Evolutionary conservation across 176 grass and related monocot species (phyloP), one percentile per base, ranked within the genome.

Genomic region (Juncus effusus): DNA sequence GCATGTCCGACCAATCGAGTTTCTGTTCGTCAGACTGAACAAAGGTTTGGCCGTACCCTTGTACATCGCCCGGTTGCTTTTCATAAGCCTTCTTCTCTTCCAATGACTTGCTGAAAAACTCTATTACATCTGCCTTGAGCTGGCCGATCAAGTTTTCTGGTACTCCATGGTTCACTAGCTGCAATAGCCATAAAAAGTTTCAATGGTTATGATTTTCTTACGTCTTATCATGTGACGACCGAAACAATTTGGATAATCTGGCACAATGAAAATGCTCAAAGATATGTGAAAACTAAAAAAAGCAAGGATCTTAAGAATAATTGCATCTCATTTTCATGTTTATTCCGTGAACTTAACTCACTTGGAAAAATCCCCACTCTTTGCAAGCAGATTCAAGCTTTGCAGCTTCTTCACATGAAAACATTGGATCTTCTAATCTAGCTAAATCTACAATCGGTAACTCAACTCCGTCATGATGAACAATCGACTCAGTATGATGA

Each of bases 321-420:
- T 47, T 47, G 44, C 4, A 47, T 47, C 6, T 6, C 44, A 6
- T 15, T 44, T 8, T 45, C 7, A 67, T 10, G 4, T 28, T 28
- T 28, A 28, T 28, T 28, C 19, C 19, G 19, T 28, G 19, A 28
- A 28, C 1, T 28, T 1, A 28, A 28, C 19, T 3, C 13, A 82
- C 82, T 61, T 85, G 75, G 59, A 90, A 90, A 63, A 90, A 85
- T 3, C 79, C 76, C 83, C 87, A 86, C 7, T 83, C 59, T 13
- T 74, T 16, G 5, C 87, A 90, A 8, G 76, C 69, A 3, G 68
- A 70, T 40, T 36, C 77, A 12, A 90, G 83, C 35, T 42, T 77
- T 0, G 53, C 14, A 1, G 76, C 53, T 70, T 90, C 83, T 3
- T 51, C 56, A 7, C 76, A 36, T 1, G 38, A 8, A 2, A 42